Evolutionary conservation across 2,329 filamentous ascomycete species (phyloP), one percentile per base, ranked within the genome.

Genomic region (Diaporthe caulivora): DNA sequence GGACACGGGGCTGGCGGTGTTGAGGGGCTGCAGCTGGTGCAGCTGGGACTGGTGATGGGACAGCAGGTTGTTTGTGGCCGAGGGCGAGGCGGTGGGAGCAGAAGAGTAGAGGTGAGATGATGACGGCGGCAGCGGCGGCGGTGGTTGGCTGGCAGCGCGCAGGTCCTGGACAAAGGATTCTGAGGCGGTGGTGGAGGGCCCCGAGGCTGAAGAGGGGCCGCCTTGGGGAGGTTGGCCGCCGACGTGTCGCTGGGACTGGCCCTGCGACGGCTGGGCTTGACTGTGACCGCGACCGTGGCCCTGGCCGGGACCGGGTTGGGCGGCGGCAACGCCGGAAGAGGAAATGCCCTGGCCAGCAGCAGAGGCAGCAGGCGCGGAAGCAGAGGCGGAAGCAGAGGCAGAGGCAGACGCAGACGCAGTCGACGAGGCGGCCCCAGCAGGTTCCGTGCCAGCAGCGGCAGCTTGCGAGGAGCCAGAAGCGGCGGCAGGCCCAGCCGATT

Each of bases 131-230:
- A 64, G 74, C 55, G 53, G 72, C 57, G 69, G 74, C 60, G 62
- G 74, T 60, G 58, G 74, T 57, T 77, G 76, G 72, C 72, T 71
- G 58, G 67, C 69, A 71, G 42, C 57, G 44, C 70, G 65, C 15
- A 64, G 65, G 64, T 69, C 53, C 49, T 72, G 76, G 71, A 77
- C 76, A 75, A 79, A 77, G 62, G 75, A 75, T 65, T 78, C 77
- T 71, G 78, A 76, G 68, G 78, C 77, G 72, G 79, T 79, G 77
- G 80, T 83, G 77, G 82, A 79, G 80, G 79, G 77, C 76, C 76
- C 72, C 77, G 75, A 70, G 78, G 79, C 70, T 76, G 78, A 75
- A 75, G 78, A 77, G 74, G 76, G 73, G 60, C 73, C 73, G 67
- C 73, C 73, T 58, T 74, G 73, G 24, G 42, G 44, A 54, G 44